Evolutionary conservation across 202 grass and related monocot genomes (phyloP), one percentile per base, ranked within the genome.

Genomic region (Setaria viridis): DNA sequence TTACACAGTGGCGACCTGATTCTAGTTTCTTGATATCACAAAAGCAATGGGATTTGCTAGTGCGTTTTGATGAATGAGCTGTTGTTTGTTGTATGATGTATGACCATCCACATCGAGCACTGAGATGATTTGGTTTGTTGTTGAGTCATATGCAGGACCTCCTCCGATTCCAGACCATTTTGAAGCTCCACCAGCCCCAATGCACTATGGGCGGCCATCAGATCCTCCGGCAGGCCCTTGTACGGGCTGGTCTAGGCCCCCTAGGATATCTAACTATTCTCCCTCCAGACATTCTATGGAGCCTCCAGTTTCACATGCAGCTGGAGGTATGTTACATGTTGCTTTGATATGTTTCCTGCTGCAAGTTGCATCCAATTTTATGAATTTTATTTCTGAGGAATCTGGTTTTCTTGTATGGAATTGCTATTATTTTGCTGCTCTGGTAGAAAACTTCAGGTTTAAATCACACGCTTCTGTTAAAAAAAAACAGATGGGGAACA

Each of bases 201-300:
- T 82, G 66, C 88, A 91, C 55, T 94, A 94, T 91, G 88, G 91
- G 47, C 82, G 60, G 49, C 81, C 90, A 13, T 80, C 88, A 72
- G 96, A 96, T 79, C 86, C 73, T 64, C 82, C 84, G 51, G 64
- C 87, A 48, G 84, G 91, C 76, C 86, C 84, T 76, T 98, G 93
- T 56, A 62, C 85, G 15, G 87, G 90, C 21, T 99, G 91, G 96
- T 90, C 85, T 72, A 69, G 86, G 85, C 89, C 72, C 34, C 84
- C 84, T 78, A 87, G 78, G 68, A 80, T 85, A 70, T 85, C 86
- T 20, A 89, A 66, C 86, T 92, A 90, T 85, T 85, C 88, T 57
- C 80, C 75, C 59, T 72, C 72, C 74, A 87, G 86, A 83, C 81
- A 89, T 67, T 67, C 91, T 88, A n/a, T 81, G 77, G 93, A 95